These are phyloP conservation scores for Rostrohypoxylon terebratum DNA, from an alignment of 495 filamentous ascomycete genomes.

Conservation along the genomic window DNA sequence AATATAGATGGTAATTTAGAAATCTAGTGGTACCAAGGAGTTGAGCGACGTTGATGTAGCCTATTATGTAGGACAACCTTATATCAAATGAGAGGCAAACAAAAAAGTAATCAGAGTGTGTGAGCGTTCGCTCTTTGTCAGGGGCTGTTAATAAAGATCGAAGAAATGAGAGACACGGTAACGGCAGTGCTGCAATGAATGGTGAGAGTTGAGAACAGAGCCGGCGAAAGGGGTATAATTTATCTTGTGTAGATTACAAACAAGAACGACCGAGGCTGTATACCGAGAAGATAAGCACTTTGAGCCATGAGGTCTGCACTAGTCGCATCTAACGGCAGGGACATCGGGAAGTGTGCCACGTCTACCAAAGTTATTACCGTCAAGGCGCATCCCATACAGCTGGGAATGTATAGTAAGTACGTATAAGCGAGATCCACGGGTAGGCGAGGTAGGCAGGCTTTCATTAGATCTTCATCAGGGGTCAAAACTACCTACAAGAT, in stretches of 20 bases:
- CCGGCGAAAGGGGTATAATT: conserved; percentile 18
- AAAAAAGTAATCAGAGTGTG: background rate
- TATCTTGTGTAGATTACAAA: conserved; percentile 23
- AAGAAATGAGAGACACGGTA: background rate
- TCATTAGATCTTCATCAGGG: conserved; percentile 8
- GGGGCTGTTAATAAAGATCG: background rate
- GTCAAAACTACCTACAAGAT: background rate
- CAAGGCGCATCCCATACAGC: background rate
- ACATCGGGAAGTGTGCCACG: conserved; percentile 39
- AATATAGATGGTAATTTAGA: background rate
- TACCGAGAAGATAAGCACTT: conserved; percentile 10
- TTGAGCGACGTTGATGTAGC: background rate
- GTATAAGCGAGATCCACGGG: background rate
- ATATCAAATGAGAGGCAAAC: conserved; percentile 1
- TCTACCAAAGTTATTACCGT: conserved; percentile 22
- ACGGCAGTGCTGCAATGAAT: background rate
- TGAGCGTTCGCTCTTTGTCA: background rate
- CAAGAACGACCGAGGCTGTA: conserved; percentile 10
- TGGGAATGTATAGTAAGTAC: background rate
- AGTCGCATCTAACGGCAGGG: conserved; percentile 38
- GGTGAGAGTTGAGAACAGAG: background rate
- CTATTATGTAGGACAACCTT: background rate
- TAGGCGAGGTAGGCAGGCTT: background rate
- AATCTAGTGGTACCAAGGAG: background rate
- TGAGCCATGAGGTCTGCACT: conserved; percentile 24